Percentiles rank a stretch among this genome's conserved stretches.
Conservation (phyloP, 2,329 filamentous ascomycete genomes). For the Didymellaceae sp. region DNA sequence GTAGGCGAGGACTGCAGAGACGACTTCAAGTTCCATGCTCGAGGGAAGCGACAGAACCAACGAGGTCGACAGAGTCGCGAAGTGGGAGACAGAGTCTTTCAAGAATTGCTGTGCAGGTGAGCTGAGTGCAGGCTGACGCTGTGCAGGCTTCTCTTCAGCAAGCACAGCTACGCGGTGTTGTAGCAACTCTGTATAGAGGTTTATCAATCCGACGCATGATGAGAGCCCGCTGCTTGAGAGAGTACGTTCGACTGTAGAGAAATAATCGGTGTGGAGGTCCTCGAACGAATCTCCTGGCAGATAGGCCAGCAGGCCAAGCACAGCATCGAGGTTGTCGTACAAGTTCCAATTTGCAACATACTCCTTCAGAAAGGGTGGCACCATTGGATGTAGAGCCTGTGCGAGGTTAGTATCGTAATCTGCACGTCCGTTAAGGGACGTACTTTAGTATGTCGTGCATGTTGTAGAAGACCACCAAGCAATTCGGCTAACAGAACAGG, state of each 20-base stretch:
- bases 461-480: conserved; percentile 40
- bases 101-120: conserved; percentile 52
- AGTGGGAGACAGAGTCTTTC: conserved; percentile 36
- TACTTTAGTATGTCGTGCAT: conserved; percentile 47
- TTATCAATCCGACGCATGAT: conserved; percentile 67
- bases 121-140: conserved; percentile 27
- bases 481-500: conserved; percentile 37
- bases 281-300: conserved; percentile 59
- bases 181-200: conserved; percentile 72
- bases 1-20: conserved; percentile 65
- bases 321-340: conserved; percentile 32
- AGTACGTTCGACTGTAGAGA: conserved; percentile 51
- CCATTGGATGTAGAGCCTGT: conserved; percentile 42
- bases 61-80: conserved; percentile 40
- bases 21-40: conserved; percentile 47
- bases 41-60: conserved; percentile 36
- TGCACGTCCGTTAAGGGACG: not conserved
- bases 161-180: conserved; percentile 57
- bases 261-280: conserved; percentile 46
- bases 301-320: conserved; percentile 61
- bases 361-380: conserved; percentile 40
- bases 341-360: conserved; percentile 50
- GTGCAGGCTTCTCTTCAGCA: conserved; percentile 28
- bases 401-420: not conserved
- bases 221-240: conserved; percentile 48